Conservation (phyloP, 768 basidiomycete genomes). For the Boletus tomentosulus region DNA sequence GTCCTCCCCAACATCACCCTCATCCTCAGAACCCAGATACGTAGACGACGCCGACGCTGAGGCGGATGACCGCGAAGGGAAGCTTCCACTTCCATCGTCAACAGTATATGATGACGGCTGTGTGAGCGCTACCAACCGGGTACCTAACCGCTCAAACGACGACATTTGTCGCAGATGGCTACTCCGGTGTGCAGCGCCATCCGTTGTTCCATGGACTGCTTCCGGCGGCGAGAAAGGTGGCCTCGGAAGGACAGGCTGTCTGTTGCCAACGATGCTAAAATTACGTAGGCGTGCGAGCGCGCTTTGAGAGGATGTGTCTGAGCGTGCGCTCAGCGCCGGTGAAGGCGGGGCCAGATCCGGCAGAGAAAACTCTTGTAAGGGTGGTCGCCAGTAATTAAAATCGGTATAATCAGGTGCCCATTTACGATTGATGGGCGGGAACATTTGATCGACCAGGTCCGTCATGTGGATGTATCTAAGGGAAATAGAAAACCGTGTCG, state of each 20-base stretch:
- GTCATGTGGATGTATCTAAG: constrained; percentile 96
- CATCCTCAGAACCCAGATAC: constrained; percentile 48
- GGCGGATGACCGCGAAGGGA: constrained; percentile 45
- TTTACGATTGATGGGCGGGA: constrained; percentile 90
- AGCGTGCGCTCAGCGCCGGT: constrained; percentile 90
- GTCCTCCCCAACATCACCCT: constrained; percentile 36
- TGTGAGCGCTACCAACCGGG: constrained; percentile 48
- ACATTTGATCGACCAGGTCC: constrained; percentile 99
- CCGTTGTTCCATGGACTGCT: background rate
- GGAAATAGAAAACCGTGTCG: background rate
- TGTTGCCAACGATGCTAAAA: constrained; percentile 65
- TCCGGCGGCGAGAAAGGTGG: constrained; percentile 27
- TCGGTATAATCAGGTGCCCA: constrained; percentile 91
- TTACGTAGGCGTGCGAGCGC: constrained; percentile 71
- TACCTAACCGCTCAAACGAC: constrained; percentile 69
- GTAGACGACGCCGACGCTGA: constrained; percentile 48
- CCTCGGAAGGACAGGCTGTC: constrained; percentile 32
- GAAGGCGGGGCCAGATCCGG: constrained; percentile 85
- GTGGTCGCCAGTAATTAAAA: constrained; percentile 92
- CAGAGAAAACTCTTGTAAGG: constrained; percentile 71
- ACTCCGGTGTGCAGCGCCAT: constrained; percentile 29
- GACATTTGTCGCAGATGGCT: constrained; percentile 65
- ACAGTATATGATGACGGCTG: constrained; percentile 34
- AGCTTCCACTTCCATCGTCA: constrained; percentile 38
- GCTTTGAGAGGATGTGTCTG: constrained; percentile 76